Percentiles rank a stretch among this genome's conserved stretches.
These are phyloP conservation scores for Scutellaria galericulata DNA, from an alignment of 257 asterid species.

Conservation along the genomic window DNA sequence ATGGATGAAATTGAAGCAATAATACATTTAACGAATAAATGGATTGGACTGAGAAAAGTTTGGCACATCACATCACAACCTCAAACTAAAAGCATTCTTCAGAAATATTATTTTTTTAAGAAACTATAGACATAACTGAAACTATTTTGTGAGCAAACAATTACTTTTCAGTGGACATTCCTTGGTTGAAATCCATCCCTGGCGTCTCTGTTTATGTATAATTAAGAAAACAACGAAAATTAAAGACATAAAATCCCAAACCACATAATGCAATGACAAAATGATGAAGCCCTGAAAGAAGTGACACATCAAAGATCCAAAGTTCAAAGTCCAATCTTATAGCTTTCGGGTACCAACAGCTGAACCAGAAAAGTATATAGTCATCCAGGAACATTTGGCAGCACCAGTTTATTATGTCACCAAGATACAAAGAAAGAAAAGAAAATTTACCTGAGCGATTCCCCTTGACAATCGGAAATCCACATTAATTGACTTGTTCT, in stretches of 20 bases:
- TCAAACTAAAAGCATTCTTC: constrained; percentile 20
- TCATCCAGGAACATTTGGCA: constrained; percentile 23
- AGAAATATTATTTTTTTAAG: constrained; percentile 14
- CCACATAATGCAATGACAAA: constrained; percentile 24
- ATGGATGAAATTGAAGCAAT: constrained; percentile 22
- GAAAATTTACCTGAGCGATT: constrained; percentile 79
- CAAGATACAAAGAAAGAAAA: constrained; percentile 31
- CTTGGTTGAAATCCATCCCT: constrained; percentile 3
- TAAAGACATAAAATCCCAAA: constrained; percentile 7
- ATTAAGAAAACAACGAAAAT: constrained; percentile 1
- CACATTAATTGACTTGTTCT: constrained; percentile 86
- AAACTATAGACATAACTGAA: constrained; percentile 9
- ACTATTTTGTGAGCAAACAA: background rate
- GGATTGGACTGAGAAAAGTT: constrained; percentile 19
- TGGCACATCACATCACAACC: constrained; percentile 22
- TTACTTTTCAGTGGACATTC: constrained; percentile 9
- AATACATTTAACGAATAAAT: constrained; percentile 14
- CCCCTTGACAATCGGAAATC: constrained; percentile 98
- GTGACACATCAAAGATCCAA: constrained; percentile 26
- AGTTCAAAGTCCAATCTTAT: constrained; percentile 14
- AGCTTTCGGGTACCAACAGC: constrained; percentile 21
- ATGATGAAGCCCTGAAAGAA: constrained; percentile 12
- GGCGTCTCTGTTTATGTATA: background rate
- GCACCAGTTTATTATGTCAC: constrained; percentile 19
- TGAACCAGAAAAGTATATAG: constrained; percentile 30